Base-by-base conservation (phyloP, 129 eudicot genomes). In the Rutidosis leptorrhynchoides region DNA sequence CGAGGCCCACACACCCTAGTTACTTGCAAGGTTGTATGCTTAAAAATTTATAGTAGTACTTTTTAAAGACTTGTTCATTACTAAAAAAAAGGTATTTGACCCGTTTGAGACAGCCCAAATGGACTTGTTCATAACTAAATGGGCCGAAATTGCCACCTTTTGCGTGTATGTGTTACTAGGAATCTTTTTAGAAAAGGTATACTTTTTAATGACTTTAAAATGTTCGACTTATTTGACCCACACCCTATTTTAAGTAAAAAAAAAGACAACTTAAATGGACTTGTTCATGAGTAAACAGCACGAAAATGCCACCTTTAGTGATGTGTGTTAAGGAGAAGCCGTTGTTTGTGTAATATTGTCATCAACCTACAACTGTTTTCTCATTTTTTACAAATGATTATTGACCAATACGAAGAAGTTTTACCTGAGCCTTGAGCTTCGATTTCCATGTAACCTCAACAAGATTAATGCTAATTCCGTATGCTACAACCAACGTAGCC, bases 401-500 rank as follows among this genome's bases (percentile, higher is more conserved):
- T 42, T 17, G 59, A 55, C 30, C 25, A 40, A 2, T 40, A 40
- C n/a, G 46, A 16, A 40, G 3, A 42, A 2, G 24, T 59, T 43
- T 42, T 79, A 94, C 99, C 95, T 94, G 99, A 15, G 99, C 99
- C 77, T 94, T 94, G 73, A 94, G 99, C 87, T 94, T 94, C 7
- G 99, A 89, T 77, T 94, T 94, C 99, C 99, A 94, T 30, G 99
- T 94, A 66, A 94, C 99, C 83, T 94, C 99, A 24, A 94, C 99
- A 16, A 94, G 97, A 77, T 94, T 89, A 64, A 94, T 89, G 57
- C 95, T 86, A 62, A 94, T 89, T 62, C 99, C 99, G 62, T 94
- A 94, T 40, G 99, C 99, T 1, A 94, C 99, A 59, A 94, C 99
- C 74, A 94, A 79, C 0, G 95, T 86, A 2, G 97, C 99, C 51